Evolutionary conservation across 2,329 filamentous ascomycete species (phyloP).

Genomic region (Botryotinia calthae): DNA sequence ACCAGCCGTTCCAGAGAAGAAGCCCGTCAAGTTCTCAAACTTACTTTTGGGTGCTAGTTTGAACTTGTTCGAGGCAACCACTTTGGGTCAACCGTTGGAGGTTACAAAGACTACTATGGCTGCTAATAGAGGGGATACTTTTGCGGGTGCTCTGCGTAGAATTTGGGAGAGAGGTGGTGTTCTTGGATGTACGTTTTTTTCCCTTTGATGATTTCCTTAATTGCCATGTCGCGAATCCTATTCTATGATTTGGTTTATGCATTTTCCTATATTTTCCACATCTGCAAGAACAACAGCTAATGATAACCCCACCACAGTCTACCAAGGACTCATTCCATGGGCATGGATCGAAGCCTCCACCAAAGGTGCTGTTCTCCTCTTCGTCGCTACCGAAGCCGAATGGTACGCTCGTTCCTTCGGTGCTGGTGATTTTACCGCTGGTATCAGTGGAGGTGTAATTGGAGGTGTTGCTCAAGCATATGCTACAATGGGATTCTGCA

Average conservation of each 20-base stretch:
- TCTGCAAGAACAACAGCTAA: conserved; percentile 22
- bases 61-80: conserved; percentile 50
- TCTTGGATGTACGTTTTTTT: conserved; percentile 73
- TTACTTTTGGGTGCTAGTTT: conserved; percentile 58
- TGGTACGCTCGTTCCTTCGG: conserved; percentile 84
- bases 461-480: conserved; percentile 98
- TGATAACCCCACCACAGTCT: conserved; percentile 60
- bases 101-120: conserved; percentile 99
- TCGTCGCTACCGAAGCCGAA: conserved; percentile 97
- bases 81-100: conserved; percentile 78
- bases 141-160: conserved; percentile 74
- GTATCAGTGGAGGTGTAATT: conserved; percentile 86
- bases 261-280: neutral
- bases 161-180: conserved; percentile 94
- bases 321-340: conserved; percentile 99
- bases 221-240: neutral
- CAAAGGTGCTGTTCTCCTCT: conserved; percentile 97
- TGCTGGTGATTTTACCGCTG: conserved; percentile 80
- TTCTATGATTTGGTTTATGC: neutral
- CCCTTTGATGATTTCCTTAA: neutral
- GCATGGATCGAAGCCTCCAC: conserved; percentile 99
- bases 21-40: conserved; percentile 99
- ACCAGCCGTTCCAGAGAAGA: conserved; percentile 75
- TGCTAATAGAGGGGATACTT: conserved; percentile 87
- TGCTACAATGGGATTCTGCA: conserved; percentile 99